phyloP scores from a whole-genome alignment of 495 filamentous ascomycete genomes.

The Hypoxylon trugodes region DNA sequence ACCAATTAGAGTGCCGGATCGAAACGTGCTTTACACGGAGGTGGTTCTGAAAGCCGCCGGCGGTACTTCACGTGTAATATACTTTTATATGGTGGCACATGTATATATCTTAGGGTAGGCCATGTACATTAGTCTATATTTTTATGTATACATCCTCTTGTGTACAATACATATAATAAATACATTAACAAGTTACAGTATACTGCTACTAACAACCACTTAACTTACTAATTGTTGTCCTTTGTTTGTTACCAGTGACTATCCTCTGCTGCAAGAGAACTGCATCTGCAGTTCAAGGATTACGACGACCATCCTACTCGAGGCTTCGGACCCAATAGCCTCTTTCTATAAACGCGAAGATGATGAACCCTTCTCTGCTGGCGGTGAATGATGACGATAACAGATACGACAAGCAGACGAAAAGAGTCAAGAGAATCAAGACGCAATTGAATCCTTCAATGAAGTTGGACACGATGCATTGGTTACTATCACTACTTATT shows the following conservation, averaged over 20 bases:
- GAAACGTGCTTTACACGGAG: conserved; percentile 6
- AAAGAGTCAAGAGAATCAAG: conserved; percentile 1
- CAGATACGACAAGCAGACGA: conserved; percentile 27
- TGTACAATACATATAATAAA: too few species aligned
- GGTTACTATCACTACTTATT: conserved; percentile 1
- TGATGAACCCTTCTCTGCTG: conserved; percentile 18
- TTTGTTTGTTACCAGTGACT: conserved; percentile 6
- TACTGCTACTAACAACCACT: too few species aligned
- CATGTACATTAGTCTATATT: too few species aligned
- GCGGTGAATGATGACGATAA: conserved; percentile 38
- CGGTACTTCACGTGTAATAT: too few species aligned
- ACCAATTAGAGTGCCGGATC: conserved; percentile 10
- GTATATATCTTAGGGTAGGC: too few species aligned
- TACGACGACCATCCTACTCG: conserved; percentile 33
- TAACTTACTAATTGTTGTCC: too few species aligned
- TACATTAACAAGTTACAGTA: too few species aligned
- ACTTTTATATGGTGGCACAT: too few species aligned
- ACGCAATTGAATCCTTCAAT: conserved; percentile 18
- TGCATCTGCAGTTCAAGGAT: conserved; percentile 20
- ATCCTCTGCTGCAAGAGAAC: conserved; percentile 15
- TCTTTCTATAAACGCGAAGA: conserved; percentile 1
- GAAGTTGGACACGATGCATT: conserved; percentile 2
- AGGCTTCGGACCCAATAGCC: conserved; percentile 29
- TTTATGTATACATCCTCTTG: too few species aligned
- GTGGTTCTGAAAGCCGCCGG: too few species aligned